These are phyloP conservation scores for Berberis thunbergii DNA, from an alignment of 164 flowering plant genomes.

Conservation along the genomic window DNA sequence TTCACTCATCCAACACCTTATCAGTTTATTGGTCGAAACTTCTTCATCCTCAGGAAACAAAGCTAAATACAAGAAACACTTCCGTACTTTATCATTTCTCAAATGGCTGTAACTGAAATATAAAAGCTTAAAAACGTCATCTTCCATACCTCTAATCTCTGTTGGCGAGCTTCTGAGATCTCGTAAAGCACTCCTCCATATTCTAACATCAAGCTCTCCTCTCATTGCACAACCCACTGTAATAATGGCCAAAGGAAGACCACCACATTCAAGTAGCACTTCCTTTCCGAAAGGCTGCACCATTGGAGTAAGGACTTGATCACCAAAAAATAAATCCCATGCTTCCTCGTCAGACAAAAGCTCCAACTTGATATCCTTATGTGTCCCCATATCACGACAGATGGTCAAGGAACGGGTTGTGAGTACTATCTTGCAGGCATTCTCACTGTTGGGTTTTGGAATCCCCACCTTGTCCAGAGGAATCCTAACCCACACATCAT, in stretches of 20 bases:
- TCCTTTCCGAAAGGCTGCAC: slow-evolving; percentile 14
- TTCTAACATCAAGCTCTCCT: slow-evolving; percentile 16
- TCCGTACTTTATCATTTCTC: slow-evolving; percentile 10
- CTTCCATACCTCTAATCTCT: slow-evolving; percentile 26
- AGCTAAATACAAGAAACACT: slow-evolving; percentile 9
- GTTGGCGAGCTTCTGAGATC: slow-evolving; percentile 16
- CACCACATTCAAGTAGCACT: slow-evolving; percentile 21
- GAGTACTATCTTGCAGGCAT: slow-evolving; percentile 24
- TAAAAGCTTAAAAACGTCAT: slow-evolving; percentile 20
- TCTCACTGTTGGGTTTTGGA: slow-evolving; percentile 16
- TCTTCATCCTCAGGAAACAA: slow-evolving; percentile 26
- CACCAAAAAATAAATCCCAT: slow-evolving; percentile 15
- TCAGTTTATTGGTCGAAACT: slow-evolving; percentile 22
- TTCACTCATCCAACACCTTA: slow-evolving; percentile 14
- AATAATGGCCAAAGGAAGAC: slow-evolving; percentile 29
- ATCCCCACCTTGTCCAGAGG: slow-evolving; percentile 20
- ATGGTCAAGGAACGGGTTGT: slow-evolving; percentile 17
- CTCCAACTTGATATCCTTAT: slow-evolving; percentile 14
- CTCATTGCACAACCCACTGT: slow-evolving; percentile 29
- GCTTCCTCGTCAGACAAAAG: slow-evolving; percentile 16
- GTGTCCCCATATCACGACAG: slow-evolving; percentile 22
- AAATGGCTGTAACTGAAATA: slow-evolving; percentile 26
- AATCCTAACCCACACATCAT: slow-evolving; percentile 27
- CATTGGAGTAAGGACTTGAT: slow-evolving; percentile 8
- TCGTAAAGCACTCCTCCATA: slow-evolving; percentile 23